Evolutionary conservation across 2,329 filamentous ascomycete genomes (phyloP), one percentile per base, ranked within the genome.

Genomic region (Orbilia blumenaviensis): DNA sequence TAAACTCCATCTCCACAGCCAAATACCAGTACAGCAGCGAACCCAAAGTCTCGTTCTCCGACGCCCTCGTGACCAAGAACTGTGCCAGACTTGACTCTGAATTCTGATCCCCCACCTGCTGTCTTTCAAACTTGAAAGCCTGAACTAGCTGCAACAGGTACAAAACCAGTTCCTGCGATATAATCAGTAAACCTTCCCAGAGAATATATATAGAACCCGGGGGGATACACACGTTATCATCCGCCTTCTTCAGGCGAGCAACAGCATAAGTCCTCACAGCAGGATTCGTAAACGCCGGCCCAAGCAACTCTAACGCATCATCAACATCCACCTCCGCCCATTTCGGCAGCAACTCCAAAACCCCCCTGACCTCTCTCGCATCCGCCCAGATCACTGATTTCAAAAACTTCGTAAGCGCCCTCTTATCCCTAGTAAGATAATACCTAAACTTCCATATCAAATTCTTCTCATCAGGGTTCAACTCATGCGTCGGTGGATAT

Each of bases 21-120:
- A 99, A 86, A 82, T 98, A 99, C 95, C 95, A 99, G 82, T 97
- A 92, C 64, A 99, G 89, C 83, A 96, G 97, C 82, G 96, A 99
- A 29, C 94, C 95, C 0, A 99, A 87, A 74, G 91, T 90, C 80
- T 97, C 92, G 81, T 96, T 98, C 77, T 90, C 89, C 12, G 92
- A 91, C 2, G 95, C 96, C 36, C 95, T 89, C 0, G 91, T 89
- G 67, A 99, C 95, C 2, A 99, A 86, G 81, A 99, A 99, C 23
- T 88, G 89, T 1, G 94, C 94, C 4, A 99, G 85, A 0, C 94
- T 97, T 0, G 94, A 97, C 80, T 95, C 91, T 52, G 89, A 16
- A 88, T 84, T n/a, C 87, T 86, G 0, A 87, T 86, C 29, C n/a
- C 69, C 69, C 21, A 56, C 56, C 89, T 87, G 77, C 23, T 42